Conservation (phyloP, 352 stramenopile species). For the Phytophthora pini region DNA sequence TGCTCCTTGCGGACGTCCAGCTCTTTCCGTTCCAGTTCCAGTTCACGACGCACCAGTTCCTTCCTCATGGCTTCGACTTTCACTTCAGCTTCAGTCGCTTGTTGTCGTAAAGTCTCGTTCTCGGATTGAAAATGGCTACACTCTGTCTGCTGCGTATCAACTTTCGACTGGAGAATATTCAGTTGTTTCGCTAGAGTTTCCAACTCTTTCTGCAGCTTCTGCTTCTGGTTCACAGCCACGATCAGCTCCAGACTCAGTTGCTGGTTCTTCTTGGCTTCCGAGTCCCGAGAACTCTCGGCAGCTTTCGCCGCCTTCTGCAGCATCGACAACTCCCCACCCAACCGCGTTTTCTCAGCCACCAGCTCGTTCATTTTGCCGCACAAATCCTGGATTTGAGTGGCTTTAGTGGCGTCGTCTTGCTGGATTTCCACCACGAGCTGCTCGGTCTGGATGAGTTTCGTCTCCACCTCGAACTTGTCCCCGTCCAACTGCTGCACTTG, state of each 20-base stretch:
- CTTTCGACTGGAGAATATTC: constrained; percentile 21
- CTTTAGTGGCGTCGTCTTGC: constrained; percentile 60
- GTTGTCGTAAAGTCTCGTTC: constrained; percentile 26
- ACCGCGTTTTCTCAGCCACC: constrained; percentile 46
- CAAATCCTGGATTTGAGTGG: constrained; percentile 60
- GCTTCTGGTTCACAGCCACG: constrained; percentile 72
- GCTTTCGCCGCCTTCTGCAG: constrained; percentile 44
- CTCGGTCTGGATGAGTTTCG: constrained; percentile 64
- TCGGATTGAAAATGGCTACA: constrained; percentile 20
- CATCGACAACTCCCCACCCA: constrained; percentile 43
- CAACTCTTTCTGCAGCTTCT: constrained; percentile 45
- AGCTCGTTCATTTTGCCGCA: constrained; percentile 64
- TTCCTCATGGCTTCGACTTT: constrained; percentile 48
- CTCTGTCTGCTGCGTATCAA: constrained; percentile 21
- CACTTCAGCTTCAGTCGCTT: constrained; percentile 17
- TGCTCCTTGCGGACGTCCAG: constrained; percentile 40
- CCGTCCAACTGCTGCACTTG: constrained; percentile 55
- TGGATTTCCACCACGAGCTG: constrained; percentile 73
- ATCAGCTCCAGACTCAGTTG: constrained; percentile 76
- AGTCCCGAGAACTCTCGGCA: constrained; percentile 35
- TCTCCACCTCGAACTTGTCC: constrained; percentile 71
- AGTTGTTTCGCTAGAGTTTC: constrained; percentile 35
- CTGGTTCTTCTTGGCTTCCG: constrained; percentile 68
- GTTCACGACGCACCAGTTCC: constrained; percentile 48
- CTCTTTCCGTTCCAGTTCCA: constrained; percentile 55